phyloP scores from a whole-genome alignment of 176 grass and related monocot species.

The sorghum (Sorghum bicolor) region DNA sequence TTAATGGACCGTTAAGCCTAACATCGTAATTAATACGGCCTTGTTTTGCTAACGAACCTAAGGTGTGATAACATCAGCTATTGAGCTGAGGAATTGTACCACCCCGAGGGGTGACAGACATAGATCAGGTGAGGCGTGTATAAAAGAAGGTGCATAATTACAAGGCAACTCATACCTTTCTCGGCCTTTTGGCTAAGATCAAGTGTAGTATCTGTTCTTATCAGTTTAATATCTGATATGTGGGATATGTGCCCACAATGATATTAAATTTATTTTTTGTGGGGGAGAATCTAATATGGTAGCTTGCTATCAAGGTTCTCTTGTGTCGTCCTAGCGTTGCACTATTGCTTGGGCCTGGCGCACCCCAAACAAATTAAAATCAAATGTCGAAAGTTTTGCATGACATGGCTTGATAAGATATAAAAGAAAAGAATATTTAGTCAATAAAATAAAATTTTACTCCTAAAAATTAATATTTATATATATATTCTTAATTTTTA shows the following conservation, averaged over 20 bases:
- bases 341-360: not conserved
- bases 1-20: not conserved
- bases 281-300: not conserved
- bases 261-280: not conserved
- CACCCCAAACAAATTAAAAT: not conserved
- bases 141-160: not conserved
- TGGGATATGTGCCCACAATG: not conserved
- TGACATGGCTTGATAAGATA: too few relatives aligned
- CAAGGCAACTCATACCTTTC: conserved; percentile 32
- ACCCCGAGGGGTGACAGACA: not conserved
- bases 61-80: not conserved
- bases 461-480: too few relatives aligned
- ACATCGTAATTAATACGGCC: not conserved
- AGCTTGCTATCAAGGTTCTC: not conserved
- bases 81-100: not conserved
- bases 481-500: too few relatives aligned
- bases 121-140: not conserved
- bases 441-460: too few relatives aligned
- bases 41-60: not conserved
- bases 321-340: not conserved
- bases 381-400: too few relatives aligned
- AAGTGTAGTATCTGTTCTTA: conserved; percentile 63
- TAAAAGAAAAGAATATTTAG: too few relatives aligned
- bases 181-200: conserved; percentile 65
- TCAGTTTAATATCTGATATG: not conserved